Evolutionary conservation across 2,329 filamentous ascomycete species (phyloP).

Genomic region (Cercospora sp.): DNA sequence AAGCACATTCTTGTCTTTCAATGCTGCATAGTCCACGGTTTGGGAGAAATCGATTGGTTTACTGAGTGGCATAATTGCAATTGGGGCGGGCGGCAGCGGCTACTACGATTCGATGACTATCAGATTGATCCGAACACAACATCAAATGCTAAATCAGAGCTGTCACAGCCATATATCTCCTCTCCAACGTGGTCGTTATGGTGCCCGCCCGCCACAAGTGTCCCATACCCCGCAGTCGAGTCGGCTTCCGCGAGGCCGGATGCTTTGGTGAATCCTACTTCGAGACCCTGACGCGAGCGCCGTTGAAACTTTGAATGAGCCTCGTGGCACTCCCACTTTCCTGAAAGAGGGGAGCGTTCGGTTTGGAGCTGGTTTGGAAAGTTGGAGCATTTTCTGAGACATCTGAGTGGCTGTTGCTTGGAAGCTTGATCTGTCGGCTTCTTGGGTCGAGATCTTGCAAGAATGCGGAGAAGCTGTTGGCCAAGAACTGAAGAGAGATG

Average conservation of each 20-base stretch:
- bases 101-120: no score
- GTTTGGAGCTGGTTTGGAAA: neutral
- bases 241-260: conserved; percentile 6
- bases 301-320: neutral
- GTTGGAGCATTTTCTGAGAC: neutral
- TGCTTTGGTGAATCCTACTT: neutral
- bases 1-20: conserved; percentile 6
- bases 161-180: neutral
- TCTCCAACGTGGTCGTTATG: neutral
- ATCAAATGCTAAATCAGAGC: neutral
- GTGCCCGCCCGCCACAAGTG: neutral
- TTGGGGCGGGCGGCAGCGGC: no score
- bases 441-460: neutral
- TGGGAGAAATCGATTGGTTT: conserved; percentile 3
- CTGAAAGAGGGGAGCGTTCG: neutral
- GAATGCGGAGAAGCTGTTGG: neutral
- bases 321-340: neutral
- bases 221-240: conserved; percentile 4
- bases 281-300: neutral
- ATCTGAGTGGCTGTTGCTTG: neutral
- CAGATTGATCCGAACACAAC: no score
- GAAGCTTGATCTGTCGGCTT: neutral
- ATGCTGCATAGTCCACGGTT: neutral
- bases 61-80: conserved; percentile 4
- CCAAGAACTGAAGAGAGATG: neutral